Base-by-base conservation (phyloP, 129 eudicot species). In the Saussurea involucrata region DNA sequence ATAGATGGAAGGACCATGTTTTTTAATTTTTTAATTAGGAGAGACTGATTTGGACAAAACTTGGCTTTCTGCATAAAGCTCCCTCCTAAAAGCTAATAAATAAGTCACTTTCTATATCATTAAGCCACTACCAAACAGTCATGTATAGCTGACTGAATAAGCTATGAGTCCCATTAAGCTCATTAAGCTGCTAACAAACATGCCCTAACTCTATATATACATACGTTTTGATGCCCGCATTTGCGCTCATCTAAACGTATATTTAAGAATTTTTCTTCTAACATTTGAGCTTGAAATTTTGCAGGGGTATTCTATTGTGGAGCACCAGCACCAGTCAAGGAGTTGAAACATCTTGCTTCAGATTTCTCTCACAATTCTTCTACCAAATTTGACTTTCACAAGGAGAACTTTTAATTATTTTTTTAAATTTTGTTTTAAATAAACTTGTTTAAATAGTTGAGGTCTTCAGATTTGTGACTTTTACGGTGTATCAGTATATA, bases 281-380 rank as follows among this genome's bases (percentile, higher is more conserved):
- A 75, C 67, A 18, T 24, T 33, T 34, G 49, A 42, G 0, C 3
- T n/a, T 8, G 27, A 24, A 15, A 37, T 24, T 1, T n/a, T 85
- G 70, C 85, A 88, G 92, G 92, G 64, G 92, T 88, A 24, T 88
- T 85, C 65, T 88, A 88, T 57, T 88, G 92, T 78, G 90, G 92
- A 63, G 92, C 92, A 36, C 86, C 85, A 18, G 85, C 86, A 32
- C 80, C 82, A 17, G 83, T 79, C 24, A 77, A 75, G 67, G 88
- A 80, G 70, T 80, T 88, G 74, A 85, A 77, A 72, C 89, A 83
- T 44, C 73, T 88, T 24, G 83, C 92, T 15, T 64, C 70, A 10
- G 92, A 88, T 46, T 85, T 88, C 65, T 75, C 90, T 53, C 75
- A 82, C 80, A 87, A 85, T 70, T 79, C 90, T 13, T 10, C 20